Percentiles rank a stretch among this genome's conserved stretches.
These are phyloP conservation scores for Ceratocystis variospora DNA, from an alignment of 2,329 filamentous ascomycete species.

Conservation along the genomic window DNA sequence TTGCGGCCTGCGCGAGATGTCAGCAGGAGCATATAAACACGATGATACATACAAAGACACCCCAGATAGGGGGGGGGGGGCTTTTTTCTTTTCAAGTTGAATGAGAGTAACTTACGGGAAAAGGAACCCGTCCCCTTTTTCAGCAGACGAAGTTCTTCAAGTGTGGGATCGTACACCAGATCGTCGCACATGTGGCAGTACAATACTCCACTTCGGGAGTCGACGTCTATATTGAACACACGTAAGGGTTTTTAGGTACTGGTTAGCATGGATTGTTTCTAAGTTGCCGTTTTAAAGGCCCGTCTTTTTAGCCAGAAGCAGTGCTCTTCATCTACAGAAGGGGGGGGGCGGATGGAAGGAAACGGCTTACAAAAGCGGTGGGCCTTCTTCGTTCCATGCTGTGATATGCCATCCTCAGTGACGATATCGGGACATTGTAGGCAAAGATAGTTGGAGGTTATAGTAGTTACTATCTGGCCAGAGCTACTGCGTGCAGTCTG, in stretches of 20 bases:
- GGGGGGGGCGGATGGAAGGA: not conserved
- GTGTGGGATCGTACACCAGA: conserved; percentile 66
- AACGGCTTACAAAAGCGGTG: conserved; percentile 56
- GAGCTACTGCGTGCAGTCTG: conserved; percentile 50
- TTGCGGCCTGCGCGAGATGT: conserved; percentile 42
- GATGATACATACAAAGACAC: too few species aligned
- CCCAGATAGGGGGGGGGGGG: too few species aligned
- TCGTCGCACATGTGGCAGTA: conserved; percentile 76
- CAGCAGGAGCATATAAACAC: too few species aligned
- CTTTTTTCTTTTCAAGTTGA: not conserved
- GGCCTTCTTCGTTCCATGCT: conserved; percentile 53
- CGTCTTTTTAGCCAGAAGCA: not conserved
- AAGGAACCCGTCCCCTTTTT: conserved; percentile 55
- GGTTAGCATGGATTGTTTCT: conserved; percentile 23
- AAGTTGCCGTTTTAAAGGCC: not conserved
- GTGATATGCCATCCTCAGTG: conserved; percentile 48
- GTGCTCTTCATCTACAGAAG: not conserved
- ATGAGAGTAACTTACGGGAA: conserved; percentile 37
- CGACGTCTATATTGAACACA: conserved; percentile 44
- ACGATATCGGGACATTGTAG: conserved; percentile 59
- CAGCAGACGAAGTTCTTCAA: conserved; percentile 59
- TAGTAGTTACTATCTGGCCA: conserved; percentile 42
- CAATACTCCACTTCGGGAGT: conserved; percentile 59
- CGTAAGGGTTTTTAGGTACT: not conserved
- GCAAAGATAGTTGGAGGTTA: conserved; percentile 58